phyloP scores from a whole-genome alignment of 129 eudicot species.

The Deinandra increscens region DNA sequence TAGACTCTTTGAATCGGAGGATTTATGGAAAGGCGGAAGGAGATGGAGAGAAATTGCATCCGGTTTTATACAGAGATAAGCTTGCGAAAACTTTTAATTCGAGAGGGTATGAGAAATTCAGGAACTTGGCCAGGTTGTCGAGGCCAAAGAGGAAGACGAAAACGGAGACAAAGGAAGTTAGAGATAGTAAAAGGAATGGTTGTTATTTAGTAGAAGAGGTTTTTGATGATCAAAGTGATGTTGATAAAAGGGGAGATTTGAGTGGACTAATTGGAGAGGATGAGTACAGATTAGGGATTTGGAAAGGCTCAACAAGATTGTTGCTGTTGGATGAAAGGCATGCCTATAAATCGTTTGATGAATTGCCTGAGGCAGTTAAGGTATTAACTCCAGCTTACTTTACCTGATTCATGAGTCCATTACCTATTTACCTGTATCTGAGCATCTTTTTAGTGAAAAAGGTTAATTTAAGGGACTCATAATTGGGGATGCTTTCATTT shows the following conservation, averaged over 20 bases:
- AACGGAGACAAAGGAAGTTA: conserved; percentile 22
- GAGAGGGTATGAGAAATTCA: conserved; percentile 61
- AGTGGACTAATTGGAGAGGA: conserved; percentile 68
- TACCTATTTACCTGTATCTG: neutral
- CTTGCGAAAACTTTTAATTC: conserved; percentile 56
- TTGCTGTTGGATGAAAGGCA: conserved; percentile 77
- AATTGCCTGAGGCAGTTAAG: conserved; percentile 90
- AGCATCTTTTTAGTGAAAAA: neutral
- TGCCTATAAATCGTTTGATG: conserved; percentile 42
- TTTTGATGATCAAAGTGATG: conserved; percentile 31
- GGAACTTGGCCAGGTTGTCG: conserved; percentile 77
- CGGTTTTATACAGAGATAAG: conserved; percentile 65
- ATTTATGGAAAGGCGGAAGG: conserved; percentile 72
- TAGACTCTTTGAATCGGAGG: conserved; percentile 46
- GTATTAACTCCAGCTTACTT: conserved; percentile 30
- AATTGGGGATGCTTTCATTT: neutral
- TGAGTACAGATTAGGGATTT: conserved; percentile 42
- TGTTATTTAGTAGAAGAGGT: conserved; percentile 45
- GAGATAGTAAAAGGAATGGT: conserved; percentile 34
- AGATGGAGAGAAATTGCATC: conserved; percentile 58
- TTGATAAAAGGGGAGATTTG: conserved; percentile 45
- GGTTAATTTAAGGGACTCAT: neutral
- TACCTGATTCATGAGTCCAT: conserved; percentile 27
- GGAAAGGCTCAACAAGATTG: conserved; percentile 87
- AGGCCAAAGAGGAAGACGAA: conserved; percentile 61